phyloP scores from a whole-genome alignment of 352 stramenopile genomes.

The Pythium monospermum region DNA sequence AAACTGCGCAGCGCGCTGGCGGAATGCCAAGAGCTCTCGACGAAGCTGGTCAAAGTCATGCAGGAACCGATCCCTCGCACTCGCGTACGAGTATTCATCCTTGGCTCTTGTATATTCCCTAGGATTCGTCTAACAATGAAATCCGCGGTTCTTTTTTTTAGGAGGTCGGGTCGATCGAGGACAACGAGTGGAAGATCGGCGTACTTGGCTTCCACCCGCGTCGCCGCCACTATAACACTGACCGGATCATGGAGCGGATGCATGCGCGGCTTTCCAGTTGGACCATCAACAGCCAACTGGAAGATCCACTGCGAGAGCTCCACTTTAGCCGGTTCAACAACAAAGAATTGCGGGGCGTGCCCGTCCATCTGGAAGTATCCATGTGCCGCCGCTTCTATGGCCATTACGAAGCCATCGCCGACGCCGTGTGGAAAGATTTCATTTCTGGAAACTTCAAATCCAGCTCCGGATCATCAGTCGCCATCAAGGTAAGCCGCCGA shows the following conservation, averaged over 20 bases:
- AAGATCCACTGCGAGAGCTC: background rate
- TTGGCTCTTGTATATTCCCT: too few species aligned
- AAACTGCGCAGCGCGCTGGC: conserved; percentile 8
- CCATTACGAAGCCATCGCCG: conserved; percentile 15
- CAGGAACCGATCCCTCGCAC: background rate
- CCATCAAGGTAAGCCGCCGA: conserved; percentile 3
- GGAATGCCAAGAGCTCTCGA: conserved; percentile 7
- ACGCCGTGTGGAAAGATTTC: conserved; percentile 14
- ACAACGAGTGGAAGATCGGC: conserved; percentile 18
- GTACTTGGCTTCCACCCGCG: conserved; percentile 6
- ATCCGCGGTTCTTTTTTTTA: background rate
- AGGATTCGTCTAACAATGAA: too few species aligned
- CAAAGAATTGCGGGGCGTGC: background rate
- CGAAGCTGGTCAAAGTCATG: background rate
- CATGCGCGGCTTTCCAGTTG: conserved; percentile 2
- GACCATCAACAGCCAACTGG: conserved; percentile 12
- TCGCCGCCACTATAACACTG: conserved; percentile 10
- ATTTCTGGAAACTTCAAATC: background rate
- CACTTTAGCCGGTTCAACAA: conserved; percentile 7
- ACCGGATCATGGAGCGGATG: conserved; percentile 18
- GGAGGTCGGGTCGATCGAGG: conserved; percentile 8
- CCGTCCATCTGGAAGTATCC: conserved; percentile 14
- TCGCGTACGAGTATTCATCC: background rate
- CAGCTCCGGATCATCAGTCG: background rate
- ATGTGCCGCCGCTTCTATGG: conserved; percentile 7